Conservation (phyloP, 495 filamentous ascomycete species). For the Massariosphaeria phaeospora region DNA sequence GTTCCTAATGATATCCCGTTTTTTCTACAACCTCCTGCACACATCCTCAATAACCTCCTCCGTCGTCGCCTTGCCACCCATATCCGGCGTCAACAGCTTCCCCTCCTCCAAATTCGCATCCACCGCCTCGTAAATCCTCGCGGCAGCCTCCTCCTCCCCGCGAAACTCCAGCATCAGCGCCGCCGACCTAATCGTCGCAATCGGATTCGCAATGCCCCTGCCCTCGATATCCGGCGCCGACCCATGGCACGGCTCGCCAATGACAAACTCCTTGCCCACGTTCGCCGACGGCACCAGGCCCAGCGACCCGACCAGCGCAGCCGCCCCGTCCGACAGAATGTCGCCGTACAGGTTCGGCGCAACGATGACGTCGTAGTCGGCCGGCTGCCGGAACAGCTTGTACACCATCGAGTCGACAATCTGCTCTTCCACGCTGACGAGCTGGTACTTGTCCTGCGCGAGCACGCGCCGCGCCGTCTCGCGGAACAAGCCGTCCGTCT, state of each 20-base stretch:
- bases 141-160: constrained; percentile 77
- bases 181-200: constrained; percentile 86
- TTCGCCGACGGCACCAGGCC: constrained; percentile 95
- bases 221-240: constrained; percentile 95
- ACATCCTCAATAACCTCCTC: constrained; percentile 88
- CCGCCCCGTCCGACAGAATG: constrained; percentile 91
- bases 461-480: constrained; percentile 69
- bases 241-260: constrained; percentile 97
- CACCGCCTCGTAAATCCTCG: constrained; percentile 82
- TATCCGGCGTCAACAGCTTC: constrained; percentile 76
- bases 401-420: constrained; percentile 99
- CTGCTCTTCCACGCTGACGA: constrained; percentile 82
- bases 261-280: constrained; percentile 89
- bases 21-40: constrained; percentile 67
- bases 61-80: constrained; percentile 84
- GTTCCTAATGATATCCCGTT: constrained; percentile 17
- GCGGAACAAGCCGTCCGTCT: constrained; percentile 95
- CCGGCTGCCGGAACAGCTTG: constrained; percentile 95
- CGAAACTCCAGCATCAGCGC: constrained; percentile 96
- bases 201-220: constrained; percentile 86
- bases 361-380: constrained; percentile 93
- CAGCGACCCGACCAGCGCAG: constrained; percentile 87
- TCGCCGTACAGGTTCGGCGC: constrained; percentile 98
- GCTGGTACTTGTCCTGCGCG: constrained; percentile 47
- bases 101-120: constrained; percentile 87